phyloP scores from a whole-genome alignment of 495 filamentous ascomycete species.

The Xylona heveae region DNA sequence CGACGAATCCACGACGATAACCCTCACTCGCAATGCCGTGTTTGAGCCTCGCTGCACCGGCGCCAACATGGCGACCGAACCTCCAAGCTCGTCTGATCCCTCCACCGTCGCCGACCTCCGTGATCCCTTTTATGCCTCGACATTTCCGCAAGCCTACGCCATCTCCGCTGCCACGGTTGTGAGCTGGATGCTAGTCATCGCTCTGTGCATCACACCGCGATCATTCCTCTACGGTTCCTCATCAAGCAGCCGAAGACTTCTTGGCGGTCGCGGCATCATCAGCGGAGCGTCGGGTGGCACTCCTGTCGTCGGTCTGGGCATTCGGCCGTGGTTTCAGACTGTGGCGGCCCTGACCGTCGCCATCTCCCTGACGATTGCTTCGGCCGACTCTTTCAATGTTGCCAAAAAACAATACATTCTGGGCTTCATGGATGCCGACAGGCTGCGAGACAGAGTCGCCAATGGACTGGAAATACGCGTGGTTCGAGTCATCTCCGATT shows the following conservation, averaged over 20 bases:
- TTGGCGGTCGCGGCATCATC: slow-evolving; percentile 72
- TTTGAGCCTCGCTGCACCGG: slow-evolving; percentile 20
- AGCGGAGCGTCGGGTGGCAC: slow-evolving; percentile 47
- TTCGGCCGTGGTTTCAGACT: slow-evolving; percentile 89
- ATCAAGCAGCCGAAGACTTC: slow-evolving; percentile 41
- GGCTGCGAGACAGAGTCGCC: slow-evolving; percentile 51
- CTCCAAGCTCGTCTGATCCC: slow-evolving; percentile 6
- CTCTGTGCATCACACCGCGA: slow-evolving; percentile 78
- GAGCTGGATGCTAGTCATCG: slow-evolving; percentile 82
- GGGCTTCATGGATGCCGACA: slow-evolving; percentile 51
- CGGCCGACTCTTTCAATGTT: slow-evolving; percentile 66
- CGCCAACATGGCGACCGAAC: no score
- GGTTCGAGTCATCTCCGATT: slow-evolving; percentile 77
- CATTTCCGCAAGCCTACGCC: slow-evolving; percentile 75
- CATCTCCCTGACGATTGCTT: slow-evolving; percentile 81
- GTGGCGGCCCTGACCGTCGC: slow-evolving; percentile 78
- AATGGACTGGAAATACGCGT: slow-evolving; percentile 75
- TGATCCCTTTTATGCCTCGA: slow-evolving; percentile 85
- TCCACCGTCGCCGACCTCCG: slow-evolving; percentile 29
- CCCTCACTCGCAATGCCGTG: slow-evolving; percentile 15
- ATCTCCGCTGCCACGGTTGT: slow-evolving; percentile 80
- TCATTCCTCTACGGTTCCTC: slow-evolving; percentile 70
- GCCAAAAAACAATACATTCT: slow-evolving; percentile 57
- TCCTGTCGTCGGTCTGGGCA: slow-evolving; percentile 69
- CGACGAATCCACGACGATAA: slow-evolving; percentile 11